phyloP scores from a whole-genome alignment of 1,139 yeast species.

The Pichia kudriavzevii region DNA sequence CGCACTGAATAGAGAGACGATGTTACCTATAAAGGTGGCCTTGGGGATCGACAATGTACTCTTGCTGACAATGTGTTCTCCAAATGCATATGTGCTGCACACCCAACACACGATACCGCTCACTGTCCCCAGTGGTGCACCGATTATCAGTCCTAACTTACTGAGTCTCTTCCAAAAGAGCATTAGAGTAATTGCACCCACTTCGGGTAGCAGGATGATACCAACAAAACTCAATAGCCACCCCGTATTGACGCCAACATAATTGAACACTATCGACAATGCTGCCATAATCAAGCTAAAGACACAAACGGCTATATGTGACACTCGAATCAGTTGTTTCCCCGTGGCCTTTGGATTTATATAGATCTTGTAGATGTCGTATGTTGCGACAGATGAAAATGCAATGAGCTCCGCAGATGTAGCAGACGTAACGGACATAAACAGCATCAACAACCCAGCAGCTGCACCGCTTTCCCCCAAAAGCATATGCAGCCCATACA shows the following conservation, averaged over 20 bases:
- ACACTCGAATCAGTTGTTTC: constrained; percentile 32
- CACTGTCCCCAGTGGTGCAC: too few species aligned
- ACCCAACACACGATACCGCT: too few species aligned
- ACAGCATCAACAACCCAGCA: constrained; percentile 38
- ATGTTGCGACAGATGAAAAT: constrained; percentile 38
- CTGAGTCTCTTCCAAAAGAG: too few species aligned
- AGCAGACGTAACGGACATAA: constrained; percentile 44
- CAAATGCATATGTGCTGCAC: too few species aligned
- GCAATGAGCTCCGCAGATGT: constrained; percentile 43
- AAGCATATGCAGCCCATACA: constrained; percentile 35
- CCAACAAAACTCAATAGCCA: too few species aligned
- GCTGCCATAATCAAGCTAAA: too few species aligned
- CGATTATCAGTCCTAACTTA: too few species aligned
- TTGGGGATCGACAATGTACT: constrained; percentile 28
- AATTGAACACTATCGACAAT: too few species aligned
- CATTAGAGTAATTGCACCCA: too few species aligned
- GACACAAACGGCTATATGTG: constrained; percentile 33
- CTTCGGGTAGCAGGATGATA: too few species aligned
- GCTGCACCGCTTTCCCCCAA: constrained; percentile 40
- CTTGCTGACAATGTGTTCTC: constrained; percentile 28
- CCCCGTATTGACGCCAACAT: too few species aligned
- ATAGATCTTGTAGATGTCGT: constrained; percentile 41
- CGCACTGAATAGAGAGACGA: constrained; percentile 31
- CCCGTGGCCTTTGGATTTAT: constrained; percentile 38
- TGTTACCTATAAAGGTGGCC: constrained; percentile 36